These are phyloP conservation scores for Globisporangium apiculatum DNA, from an alignment of 352 stramenopile species.

Conservation along the genomic window DNA sequence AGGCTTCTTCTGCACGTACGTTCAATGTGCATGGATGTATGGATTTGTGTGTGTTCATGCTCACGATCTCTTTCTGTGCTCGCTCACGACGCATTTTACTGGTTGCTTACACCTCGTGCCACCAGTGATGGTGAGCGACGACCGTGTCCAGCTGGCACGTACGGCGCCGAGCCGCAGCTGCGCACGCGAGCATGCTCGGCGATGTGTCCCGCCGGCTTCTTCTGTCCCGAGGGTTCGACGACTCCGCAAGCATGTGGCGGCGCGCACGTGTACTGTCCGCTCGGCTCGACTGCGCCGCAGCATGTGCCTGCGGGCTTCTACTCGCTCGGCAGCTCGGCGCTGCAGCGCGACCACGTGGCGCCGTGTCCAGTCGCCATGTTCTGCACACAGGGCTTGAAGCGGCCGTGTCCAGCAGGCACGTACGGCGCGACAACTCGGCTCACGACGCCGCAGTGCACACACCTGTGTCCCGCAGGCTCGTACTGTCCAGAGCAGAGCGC, in stretches of 20 bases:
- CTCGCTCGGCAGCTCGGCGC: constrained; percentile 21
- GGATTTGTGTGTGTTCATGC: neutral
- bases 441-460: constrained; percentile 24
- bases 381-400: constrained; percentile 33
- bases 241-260: constrained; percentile 34
- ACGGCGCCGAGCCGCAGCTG: constrained; percentile 37
- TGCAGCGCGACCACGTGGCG: constrained; percentile 20
- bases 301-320: constrained; percentile 36
- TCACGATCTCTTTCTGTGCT: neutral
- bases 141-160: constrained; percentile 54
- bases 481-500: constrained; percentile 41
- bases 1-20: constrained; percentile 64
- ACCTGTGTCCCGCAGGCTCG: constrained; percentile 42
- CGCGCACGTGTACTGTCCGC: constrained; percentile 46
- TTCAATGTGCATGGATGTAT: neutral
- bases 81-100: no score
- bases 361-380: constrained; percentile 51
- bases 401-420: constrained; percentile 37
- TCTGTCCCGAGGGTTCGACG: constrained; percentile 36
- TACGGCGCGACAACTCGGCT: constrained; percentile 35
- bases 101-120: no score
- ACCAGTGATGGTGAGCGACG: constrained; percentile 24
- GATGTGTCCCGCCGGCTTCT: constrained; percentile 54
- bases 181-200: constrained; percentile 37
- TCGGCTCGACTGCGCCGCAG: constrained; percentile 24